Conservation (phyloP, 768 basidiomycete genomes). For the Trametes punicea region DNA sequence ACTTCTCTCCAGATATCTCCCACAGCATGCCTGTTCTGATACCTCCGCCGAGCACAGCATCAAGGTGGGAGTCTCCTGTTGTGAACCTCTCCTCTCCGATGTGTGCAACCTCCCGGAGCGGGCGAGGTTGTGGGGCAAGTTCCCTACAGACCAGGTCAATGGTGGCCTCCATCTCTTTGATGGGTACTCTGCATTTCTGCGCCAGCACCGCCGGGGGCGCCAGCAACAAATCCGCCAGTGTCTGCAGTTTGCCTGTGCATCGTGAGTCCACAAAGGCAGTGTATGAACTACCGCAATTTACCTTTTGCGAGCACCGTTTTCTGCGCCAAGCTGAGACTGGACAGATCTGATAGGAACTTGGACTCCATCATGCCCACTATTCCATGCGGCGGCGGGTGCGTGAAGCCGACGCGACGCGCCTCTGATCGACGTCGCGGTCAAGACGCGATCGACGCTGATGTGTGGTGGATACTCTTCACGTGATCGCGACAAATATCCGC, state of each 20-base stretch:
- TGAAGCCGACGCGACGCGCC: conserved; percentile 1
- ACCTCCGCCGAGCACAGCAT: conserved; percentile 74
- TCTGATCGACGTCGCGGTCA: not conserved
- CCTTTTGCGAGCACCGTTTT: conserved; percentile 38
- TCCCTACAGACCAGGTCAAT: conserved; percentile 48
- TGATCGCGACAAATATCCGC: conserved; percentile 17
- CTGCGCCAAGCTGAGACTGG: conserved; percentile 31
- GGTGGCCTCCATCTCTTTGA: conserved; percentile 47
- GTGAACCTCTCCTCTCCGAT: conserved; percentile 52
- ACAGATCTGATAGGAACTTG: conserved; percentile 16
- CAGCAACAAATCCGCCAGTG: conserved; percentile 45
- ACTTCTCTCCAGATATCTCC: conserved; percentile 92
- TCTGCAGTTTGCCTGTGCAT: conserved; percentile 15
- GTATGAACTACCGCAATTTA: conserved; percentile 6
- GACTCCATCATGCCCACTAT: conserved; percentile 19
- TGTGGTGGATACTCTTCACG: conserved; percentile 1
- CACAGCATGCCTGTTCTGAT: conserved; percentile 77
- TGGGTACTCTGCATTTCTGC: conserved; percentile 50
- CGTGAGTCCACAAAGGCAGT: not conserved
- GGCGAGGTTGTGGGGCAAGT: conserved; percentile 36
- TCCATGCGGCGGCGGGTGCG: not conserved
- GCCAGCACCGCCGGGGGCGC: conserved; percentile 49
- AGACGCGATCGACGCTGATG: conserved; percentile 12
- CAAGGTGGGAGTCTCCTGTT: conserved; percentile 71
- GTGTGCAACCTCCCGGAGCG: conserved; percentile 39